Evolutionary conservation across 441 rosid species (phyloP).

Genomic region (Adansonia madagascariensis): DNA sequence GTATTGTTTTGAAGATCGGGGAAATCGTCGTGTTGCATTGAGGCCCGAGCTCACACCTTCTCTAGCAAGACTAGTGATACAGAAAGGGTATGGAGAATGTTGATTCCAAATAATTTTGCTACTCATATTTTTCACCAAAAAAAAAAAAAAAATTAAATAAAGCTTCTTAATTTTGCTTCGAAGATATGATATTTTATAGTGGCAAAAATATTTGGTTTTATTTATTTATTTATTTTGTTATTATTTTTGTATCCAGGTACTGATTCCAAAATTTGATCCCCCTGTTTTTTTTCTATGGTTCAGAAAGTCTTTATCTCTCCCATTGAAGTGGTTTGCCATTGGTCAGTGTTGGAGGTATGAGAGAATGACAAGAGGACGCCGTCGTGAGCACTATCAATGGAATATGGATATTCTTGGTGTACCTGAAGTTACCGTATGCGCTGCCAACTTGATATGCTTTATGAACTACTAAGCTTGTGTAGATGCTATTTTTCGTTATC

Average conservation of each 20-base stretch:
- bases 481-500: neutral
- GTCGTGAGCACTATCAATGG: conserved; percentile 97
- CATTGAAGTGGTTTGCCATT: conserved; percentile 91
- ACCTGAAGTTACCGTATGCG: conserved; percentile 73
- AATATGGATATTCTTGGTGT: conserved; percentile 95
- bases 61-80: conserved; percentile 85
- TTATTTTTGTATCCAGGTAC: conserved; percentile 56
- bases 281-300: conserved; percentile 53
- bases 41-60: conserved; percentile 98
- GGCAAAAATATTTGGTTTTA: neutral
- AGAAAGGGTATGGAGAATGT: conserved; percentile 69
- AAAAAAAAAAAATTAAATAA: too few relatives aligned
- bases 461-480: conserved; percentile 8
- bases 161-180: too few relatives aligned
- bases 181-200: too few relatives aligned
- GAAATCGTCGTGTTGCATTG: conserved; percentile 92
- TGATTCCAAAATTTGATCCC: conserved; percentile 66
- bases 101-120: neutral
- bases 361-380: conserved; percentile 94
- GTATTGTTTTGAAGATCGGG: conserved; percentile 89
- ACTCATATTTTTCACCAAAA: too few relatives aligned
- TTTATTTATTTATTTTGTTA: conserved; percentile 40
- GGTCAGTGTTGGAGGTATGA: conserved; percentile 98
- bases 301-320: conserved; percentile 86
- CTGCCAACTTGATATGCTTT: conserved; percentile 26